These are phyloP conservation scores for Chlorella sp. DNA, from an alignment of 139 green algal genomes.

Conservation along the genomic window DNA sequence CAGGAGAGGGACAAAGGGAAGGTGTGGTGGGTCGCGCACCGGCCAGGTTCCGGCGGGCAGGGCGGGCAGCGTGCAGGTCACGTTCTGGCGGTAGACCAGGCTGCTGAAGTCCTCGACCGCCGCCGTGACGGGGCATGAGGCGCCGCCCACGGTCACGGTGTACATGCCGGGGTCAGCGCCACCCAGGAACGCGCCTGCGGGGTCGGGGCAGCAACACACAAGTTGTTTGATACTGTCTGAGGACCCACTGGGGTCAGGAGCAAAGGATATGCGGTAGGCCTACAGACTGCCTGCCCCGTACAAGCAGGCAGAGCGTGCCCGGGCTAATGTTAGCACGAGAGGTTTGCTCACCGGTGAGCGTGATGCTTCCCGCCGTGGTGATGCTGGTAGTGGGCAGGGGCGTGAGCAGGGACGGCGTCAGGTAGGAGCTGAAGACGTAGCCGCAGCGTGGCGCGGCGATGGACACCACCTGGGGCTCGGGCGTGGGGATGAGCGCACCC, in stretches of 20 bases:
- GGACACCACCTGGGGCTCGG: neutral
- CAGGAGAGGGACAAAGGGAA: no score
- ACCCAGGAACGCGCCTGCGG: neutral
- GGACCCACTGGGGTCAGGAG: no score
- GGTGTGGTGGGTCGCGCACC: no score
- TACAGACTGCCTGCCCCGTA: no score
- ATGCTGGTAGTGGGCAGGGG: neutral
- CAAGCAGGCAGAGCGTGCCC: no score
- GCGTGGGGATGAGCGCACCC: neutral
- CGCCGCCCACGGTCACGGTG: neutral
- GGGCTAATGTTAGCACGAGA: no score
- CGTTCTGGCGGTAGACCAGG: neutral
- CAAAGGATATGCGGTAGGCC: no score
- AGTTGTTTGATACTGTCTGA: no score
- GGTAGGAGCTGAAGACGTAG: constrained; percentile 19
- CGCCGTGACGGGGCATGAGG: neutral
- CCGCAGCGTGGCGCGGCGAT: neutral
- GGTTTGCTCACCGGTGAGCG: neutral
- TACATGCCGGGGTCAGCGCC: neutral
- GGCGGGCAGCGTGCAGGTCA: constrained; percentile 4
- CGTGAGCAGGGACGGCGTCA: constrained; percentile 9
- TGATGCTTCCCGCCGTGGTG: neutral
- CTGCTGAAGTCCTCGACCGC: no score
- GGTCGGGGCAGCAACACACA: no score
- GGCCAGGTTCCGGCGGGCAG: constrained; percentile 8